Evolutionary conservation across 768 basidiomycete species (phyloP).

Genomic region (Mycena amicta): DNA sequence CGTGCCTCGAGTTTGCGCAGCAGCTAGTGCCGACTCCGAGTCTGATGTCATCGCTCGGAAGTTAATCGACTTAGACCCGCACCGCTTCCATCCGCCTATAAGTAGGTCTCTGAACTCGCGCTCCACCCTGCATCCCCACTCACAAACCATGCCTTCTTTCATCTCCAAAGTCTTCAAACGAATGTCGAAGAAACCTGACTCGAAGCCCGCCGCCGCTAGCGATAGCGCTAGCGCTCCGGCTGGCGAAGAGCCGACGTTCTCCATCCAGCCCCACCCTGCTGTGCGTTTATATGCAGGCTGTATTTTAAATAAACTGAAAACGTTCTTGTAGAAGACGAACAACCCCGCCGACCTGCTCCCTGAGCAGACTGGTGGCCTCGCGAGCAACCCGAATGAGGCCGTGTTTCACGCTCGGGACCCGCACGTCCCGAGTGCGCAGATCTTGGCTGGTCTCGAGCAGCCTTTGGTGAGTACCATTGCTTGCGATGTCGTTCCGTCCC

Average conservation of each 20-base stretch:
- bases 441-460: constrained; percentile 46
- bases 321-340: constrained; percentile 52
- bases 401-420: constrained; percentile 57
- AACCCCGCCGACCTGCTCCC: constrained; percentile 54
- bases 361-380: constrained; percentile 39
- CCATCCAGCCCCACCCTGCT: constrained; percentile 65
- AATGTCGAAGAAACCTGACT: constrained; percentile 15
- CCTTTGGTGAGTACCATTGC: constrained; percentile 43
- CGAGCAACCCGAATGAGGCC: constrained; percentile 38
- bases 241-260: constrained; percentile 43
- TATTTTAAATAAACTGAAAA: not conserved
- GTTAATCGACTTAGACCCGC: not conserved
- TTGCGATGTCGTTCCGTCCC: too few species aligned
- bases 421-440: constrained; percentile 47
- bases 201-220: constrained; percentile 3
- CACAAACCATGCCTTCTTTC: constrained; percentile 13
- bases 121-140: not conserved
- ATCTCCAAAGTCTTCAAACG: constrained; percentile 17
- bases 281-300: constrained; percentile 33
- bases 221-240: too few species aligned
- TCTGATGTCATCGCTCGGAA: not conserved
- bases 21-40: not conserved
- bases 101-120: not conserved
- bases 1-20: not conserved
- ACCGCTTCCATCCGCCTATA: not conserved